A percentile compares a stretch with the other conserved stretches of the same genome.
Evolutionary conservation across 805 yeast genomes (phyloP).

Genomic region (Metschnikowia sp.): DNA sequence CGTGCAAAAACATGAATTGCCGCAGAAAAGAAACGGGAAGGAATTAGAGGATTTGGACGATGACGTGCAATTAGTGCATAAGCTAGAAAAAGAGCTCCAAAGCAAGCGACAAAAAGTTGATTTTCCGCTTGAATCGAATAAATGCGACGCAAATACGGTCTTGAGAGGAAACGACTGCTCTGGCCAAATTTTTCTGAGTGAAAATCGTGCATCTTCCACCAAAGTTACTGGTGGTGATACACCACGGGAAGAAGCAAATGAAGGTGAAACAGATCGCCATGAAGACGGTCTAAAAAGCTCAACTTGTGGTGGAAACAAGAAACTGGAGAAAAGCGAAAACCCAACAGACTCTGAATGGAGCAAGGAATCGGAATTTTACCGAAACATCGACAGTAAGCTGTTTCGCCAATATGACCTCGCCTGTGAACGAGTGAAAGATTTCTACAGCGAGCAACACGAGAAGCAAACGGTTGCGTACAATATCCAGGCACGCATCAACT

Average conservation of each 20-base stretch:
- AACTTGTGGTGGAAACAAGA: background rate
- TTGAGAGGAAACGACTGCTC: too few relatives aligned
- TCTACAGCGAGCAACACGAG: slow-evolving; percentile 66
- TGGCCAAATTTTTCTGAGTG: too few relatives aligned
- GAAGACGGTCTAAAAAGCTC: too few relatives aligned
- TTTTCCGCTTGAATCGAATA: too few relatives aligned
- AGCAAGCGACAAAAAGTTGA: slow-evolving; percentile 10
- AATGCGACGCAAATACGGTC: too few relatives aligned
- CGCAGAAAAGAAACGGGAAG: slow-evolving; percentile 7
- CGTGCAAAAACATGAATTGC: background rate
- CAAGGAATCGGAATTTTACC: slow-evolving; percentile 27
- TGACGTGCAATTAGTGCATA: slow-evolving; percentile 19
- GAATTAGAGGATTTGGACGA: slow-evolving; percentile 20
- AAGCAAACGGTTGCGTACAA: slow-evolving; percentile 71
- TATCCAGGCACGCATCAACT: slow-evolving; percentile 66
- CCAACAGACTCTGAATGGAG: slow-evolving; percentile 11
- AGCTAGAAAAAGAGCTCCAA: slow-evolving; percentile 12
- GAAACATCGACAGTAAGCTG: slow-evolving; percentile 35
- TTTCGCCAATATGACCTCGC: slow-evolving; percentile 69
- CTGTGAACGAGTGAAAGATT: slow-evolving; percentile 61
- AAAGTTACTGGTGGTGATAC: too few relatives aligned
- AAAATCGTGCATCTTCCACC: too few relatives aligned
- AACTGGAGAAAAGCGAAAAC: background rate
- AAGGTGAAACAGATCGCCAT: too few relatives aligned
- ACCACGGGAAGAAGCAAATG: too few relatives aligned